Evolutionary conservation across 2,329 filamentous ascomycete species (phyloP).

Genomic region (Phaeosphaeria sp.): DNA sequence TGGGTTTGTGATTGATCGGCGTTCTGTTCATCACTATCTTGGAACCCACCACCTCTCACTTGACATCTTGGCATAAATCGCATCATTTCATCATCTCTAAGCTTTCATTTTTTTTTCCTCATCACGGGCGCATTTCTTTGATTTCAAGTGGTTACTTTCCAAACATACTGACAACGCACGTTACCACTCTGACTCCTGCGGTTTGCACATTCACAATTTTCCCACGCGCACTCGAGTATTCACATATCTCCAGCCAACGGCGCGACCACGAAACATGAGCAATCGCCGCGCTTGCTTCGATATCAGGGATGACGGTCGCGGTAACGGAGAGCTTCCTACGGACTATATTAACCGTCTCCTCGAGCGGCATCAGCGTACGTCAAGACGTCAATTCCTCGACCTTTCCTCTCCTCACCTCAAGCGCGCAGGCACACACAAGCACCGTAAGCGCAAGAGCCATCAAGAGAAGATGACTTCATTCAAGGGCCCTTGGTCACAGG

Average conservation of each 20-base stretch:
- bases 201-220: conserved; percentile 6
- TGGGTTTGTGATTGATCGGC: conserved; percentile 1
- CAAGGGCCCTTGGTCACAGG: conserved; percentile 34
- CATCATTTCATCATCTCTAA: background rate
- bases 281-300: background rate
- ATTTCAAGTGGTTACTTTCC: background rate
- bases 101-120: background rate
- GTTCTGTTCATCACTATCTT: background rate
- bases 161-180: background rate
- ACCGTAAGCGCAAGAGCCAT: conserved; percentile 12
- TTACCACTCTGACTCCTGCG: background rate
- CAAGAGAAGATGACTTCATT: conserved; percentile 22
- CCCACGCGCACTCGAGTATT: background rate
- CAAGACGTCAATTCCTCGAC: background rate
- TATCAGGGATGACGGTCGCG: background rate
- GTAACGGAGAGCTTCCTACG: conserved; percentile 7
- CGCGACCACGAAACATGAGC: conserved; percentile 4
- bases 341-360: conserved; percentile 18
- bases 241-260: conserved; percentile 1
- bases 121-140: background rate
- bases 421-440: background rate
- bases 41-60: conserved; percentile 7
- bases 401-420: background rate
- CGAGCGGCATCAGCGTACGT: conserved; percentile 2
- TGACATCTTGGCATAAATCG: conserved; percentile 8